Conservation (phyloP, 306 rosid genomes). For the Malus sieversii region DNA sequence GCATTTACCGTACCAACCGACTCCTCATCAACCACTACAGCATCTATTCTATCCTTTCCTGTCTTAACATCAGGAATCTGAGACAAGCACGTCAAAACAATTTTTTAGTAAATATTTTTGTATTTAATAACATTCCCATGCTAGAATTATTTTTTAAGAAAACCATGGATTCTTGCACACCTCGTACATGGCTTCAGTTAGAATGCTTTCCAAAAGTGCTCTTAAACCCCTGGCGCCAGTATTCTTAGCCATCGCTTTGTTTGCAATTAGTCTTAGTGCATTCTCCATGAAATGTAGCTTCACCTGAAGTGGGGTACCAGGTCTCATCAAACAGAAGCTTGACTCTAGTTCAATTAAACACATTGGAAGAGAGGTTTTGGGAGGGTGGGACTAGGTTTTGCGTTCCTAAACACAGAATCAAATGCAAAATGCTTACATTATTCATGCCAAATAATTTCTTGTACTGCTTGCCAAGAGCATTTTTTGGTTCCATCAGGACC, state of each 20-base stretch:
- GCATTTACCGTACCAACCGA: conserved; percentile 54
- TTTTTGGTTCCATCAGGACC: conserved; percentile 90
- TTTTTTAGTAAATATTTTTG: conserved; percentile 2
- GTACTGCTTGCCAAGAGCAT: conserved; percentile 94
- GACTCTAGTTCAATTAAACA: neutral
- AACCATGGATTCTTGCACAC: conserved; percentile 22
- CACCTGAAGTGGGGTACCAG: conserved; percentile 40
- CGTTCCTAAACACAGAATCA: neutral
- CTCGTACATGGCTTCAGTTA: conserved; percentile 94
- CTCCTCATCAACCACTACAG: conserved; percentile 74
- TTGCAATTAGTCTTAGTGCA: conserved; percentile 68
- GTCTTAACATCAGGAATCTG: conserved; percentile 83
- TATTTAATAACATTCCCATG: neutral
- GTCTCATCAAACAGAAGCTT: neutral
- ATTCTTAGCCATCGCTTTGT: conserved; percentile 85
- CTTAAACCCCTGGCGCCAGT: conserved; percentile 97
- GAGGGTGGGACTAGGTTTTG: no score
- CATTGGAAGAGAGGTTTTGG: neutral
- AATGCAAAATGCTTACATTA: conserved; percentile 46
- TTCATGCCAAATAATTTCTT: conserved; percentile 86
- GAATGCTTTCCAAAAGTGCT: conserved; percentile 69
- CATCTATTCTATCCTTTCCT: conserved; percentile 72
- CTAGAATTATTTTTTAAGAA: neutral
- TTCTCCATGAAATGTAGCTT: conserved; percentile 67
- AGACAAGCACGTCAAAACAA: conserved; percentile 7